Base-by-base conservation (phyloP, 805 yeast species). In the Barnettozyma sucrosica region DNA sequence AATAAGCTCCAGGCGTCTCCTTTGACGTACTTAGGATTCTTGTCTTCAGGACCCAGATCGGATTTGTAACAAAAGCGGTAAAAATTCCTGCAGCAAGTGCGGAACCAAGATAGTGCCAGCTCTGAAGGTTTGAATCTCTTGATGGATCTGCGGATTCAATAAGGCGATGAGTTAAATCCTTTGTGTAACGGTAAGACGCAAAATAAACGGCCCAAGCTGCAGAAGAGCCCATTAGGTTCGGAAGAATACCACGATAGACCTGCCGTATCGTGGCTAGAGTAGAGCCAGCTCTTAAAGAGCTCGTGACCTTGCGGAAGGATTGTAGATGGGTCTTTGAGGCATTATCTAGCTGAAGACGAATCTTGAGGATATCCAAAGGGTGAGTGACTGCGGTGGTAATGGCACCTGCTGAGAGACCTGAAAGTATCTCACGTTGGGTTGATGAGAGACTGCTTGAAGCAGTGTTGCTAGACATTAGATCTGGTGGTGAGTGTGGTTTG, bases 41-140 rank as follows among this genome's bases (percentile, higher is more conserved):
- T 0, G 99, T 93, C 65, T 93, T 93, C 18, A 93, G 64, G 1
- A 93, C 96, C 99, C 99, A 92, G 10, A 92, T 76, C 1, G 99
- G 99, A 61, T 89, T 93, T 1, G 99, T 90, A 14, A 86, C 37
- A 0, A 88, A 47, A 1, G 95, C 77, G 0, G 97, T 88, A 5
- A 81, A 58, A 36, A 81, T 59, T 0, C 99, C 99, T 0, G 97
- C 89, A 2, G 73, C 53, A 42, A 80, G 74, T 2, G 89, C 85
- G 42, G 83, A 67, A 4, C 67, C 46, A 25, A 83, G 56, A 63
- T 80, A 79, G 51, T 74, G 71, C 46, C 66, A 62, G 7, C 80
- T 66, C 20, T 66, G 63, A 40, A 76, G 62, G 8, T 59, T 53
- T 5, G 62, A 55, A 49, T 73, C 37, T 18, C 74, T 33, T 58